Evolutionary conservation across 345 rosid species (phyloP).

Genomic region (Alliaria petiolata): DNA sequence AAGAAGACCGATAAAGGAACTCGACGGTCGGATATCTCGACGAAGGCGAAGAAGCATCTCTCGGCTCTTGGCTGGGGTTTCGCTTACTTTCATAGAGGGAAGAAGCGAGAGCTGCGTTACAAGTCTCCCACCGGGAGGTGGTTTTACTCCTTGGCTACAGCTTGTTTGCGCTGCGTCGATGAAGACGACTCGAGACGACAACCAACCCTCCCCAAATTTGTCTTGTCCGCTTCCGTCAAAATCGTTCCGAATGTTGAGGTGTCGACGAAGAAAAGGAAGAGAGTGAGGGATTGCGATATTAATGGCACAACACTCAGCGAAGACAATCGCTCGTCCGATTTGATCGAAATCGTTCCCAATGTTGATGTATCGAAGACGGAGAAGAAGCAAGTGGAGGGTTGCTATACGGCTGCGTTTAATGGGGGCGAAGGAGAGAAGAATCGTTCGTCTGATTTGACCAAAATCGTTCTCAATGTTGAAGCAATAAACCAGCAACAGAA

Average conservation of each 20-base stretch:
- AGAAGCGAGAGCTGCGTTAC: conserved; percentile 10
- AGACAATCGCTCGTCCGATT: background rate
- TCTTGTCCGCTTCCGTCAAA: background rate
- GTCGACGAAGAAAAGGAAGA: background rate
- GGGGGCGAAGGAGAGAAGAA: background rate
- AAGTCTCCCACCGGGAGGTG: conserved; percentile 12
- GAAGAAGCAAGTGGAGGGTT: background rate
- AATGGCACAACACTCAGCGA: background rate
- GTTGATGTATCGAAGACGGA: background rate
- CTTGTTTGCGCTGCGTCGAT: conserved; percentile 7
- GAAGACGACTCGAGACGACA: background rate
- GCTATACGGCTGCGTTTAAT: background rate
- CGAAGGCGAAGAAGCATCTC: conserved; percentile 20
- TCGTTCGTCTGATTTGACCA: background rate
- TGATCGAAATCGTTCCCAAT: background rate
- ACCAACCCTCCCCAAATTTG: background rate
- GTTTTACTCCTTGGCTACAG: conserved; percentile 10
- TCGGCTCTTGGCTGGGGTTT: conserved; percentile 26
- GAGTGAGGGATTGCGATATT: background rate
- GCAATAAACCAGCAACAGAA: background rate
- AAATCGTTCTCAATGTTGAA: background rate
- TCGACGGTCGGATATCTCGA: background rate
- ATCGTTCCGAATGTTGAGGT: background rate
- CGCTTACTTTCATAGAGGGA: background rate
- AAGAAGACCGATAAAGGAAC: background rate